A percentile compares a stretch with the other conserved stretches of the same genome.
Evolutionary conservation across 176 grass and related monocot species (phyloP).

Genomic region (Pontederia paniculata): DNA sequence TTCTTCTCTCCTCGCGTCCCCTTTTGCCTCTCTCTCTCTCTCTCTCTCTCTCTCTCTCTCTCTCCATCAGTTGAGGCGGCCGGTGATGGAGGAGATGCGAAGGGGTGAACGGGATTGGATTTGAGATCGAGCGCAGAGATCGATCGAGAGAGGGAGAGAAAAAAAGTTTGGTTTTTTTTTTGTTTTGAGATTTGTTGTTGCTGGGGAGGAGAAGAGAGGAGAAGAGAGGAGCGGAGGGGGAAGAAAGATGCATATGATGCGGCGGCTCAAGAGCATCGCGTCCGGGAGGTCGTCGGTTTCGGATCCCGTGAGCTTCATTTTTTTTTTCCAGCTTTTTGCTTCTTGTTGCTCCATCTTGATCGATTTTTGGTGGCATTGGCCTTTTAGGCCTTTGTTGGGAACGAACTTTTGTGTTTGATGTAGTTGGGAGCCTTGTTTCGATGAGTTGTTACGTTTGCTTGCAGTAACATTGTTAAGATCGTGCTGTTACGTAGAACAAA

Average conservation of each 20-base stretch:
- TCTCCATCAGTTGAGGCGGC: too few species aligned
- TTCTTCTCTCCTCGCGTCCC: background rate
- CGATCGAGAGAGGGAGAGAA: too few species aligned
- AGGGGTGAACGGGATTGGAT: too few species aligned
- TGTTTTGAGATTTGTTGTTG: background rate
- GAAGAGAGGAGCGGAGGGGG: background rate
- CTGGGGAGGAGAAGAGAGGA: background rate
- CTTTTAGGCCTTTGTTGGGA: background rate
- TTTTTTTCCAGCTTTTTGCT: background rate
- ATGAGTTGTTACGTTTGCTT: too few species aligned
- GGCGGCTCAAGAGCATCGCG: constrained; percentile 91
- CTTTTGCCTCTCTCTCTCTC: background rate
- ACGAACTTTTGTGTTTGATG: background rate
- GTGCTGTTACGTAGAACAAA: too few species aligned
- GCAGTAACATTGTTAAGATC: background rate
- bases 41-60: background rate
- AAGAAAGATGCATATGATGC: constrained; percentile 94
- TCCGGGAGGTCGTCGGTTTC: constrained; percentile 77
- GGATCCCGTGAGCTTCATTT: constrained; percentile 57
- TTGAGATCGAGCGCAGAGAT: too few species aligned
- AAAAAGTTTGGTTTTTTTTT: too few species aligned
- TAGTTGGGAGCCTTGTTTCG: too few species aligned
- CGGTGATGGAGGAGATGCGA: too few species aligned
- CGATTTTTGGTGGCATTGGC: background rate
- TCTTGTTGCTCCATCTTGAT: background rate